Conservation (phyloP, 2,329 filamentous ascomycete species). For the Chaetomiaceae sp. region DNA sequence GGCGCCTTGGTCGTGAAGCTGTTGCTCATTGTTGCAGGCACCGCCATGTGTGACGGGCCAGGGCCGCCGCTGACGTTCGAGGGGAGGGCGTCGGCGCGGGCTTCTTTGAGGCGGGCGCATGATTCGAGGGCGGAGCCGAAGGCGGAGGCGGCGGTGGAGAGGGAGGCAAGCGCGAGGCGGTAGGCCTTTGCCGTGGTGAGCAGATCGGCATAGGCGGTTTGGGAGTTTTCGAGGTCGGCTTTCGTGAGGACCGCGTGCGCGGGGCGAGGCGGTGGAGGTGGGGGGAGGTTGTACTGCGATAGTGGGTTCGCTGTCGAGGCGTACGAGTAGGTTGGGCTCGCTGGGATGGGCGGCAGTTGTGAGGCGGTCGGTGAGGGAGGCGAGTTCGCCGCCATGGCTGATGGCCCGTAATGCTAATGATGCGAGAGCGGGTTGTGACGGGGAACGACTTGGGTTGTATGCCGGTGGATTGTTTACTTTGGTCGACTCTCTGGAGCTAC, state of each 20-base stretch:
- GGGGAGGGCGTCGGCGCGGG: conserved; percentile 55
- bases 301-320: conserved; percentile 59
- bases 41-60: too few species aligned
- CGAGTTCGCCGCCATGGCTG: conserved; percentile 30
- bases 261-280: conserved; percentile 57
- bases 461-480: conserved; percentile 14
- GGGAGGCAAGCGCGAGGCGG: conserved; percentile 55
- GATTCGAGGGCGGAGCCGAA: conserved; percentile 63
- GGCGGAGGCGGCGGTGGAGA: conserved; percentile 57
- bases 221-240: conserved; percentile 58
- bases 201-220: conserved; percentile 59
- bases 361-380: conserved; percentile 47
- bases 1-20: conserved; percentile 41
- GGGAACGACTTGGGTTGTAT: background rate
- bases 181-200: conserved; percentile 60
- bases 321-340: conserved; percentile 60
- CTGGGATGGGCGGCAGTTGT: conserved; percentile 56
- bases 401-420: background rate
- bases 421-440: background rate
- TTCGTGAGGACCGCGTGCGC: conserved; percentile 58
- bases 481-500: background rate
- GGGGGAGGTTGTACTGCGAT: conserved; percentile 55
- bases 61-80: too few species aligned
- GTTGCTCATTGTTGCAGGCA: too few species aligned
- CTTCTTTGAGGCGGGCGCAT: conserved; percentile 65